Evolutionary conservation across 2,329 filamentous ascomycete species (phyloP), one percentile per base, ranked within the genome.

Genomic region (Cercospora zeina): DNA sequence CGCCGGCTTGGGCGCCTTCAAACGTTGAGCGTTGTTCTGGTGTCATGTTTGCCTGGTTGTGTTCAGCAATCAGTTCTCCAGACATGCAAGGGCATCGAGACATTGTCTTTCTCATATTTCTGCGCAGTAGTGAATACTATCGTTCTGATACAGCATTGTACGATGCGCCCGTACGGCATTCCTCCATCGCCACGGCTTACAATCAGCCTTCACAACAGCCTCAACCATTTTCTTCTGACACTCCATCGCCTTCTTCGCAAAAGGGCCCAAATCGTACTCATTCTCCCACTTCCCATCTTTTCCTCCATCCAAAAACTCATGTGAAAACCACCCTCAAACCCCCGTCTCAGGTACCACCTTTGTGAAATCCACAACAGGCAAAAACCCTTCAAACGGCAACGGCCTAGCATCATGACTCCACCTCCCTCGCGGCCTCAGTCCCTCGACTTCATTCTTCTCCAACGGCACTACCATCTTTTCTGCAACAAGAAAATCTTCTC

Each of bases 401-500:
- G 89, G 88, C 21, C 89, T 78, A 64, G 84, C 88, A 65, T 87
- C 85, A 74, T 89, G 85, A 69, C 88, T 91, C 89, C 89, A 93
- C 33, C 82, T 77, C 0, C 82, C 87, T 34, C 87, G 78, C 0
- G 89, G 85, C 31, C 86, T 75, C 47, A 87, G 68, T 0, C 86
- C 87, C 5, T 77, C 75, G 24, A 82, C 77, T 34, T 84, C 79
- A 0, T 73, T 69, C 49, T 82, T 74, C 3, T 79, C 74, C 4
- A 92, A 71, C 0, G 88, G 86, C 3, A 79, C 76, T 53, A 68
- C 77, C 37, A 85, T 81, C 67, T 82, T 85, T 71, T 87, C 72
- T 93, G 89, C 2, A 93, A 73, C 0, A 92, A 77, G 71, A 84
- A 92, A 39, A 93, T 90, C 77, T 89, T 91, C 1, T 89, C 85